Conservation (phyloP, 768 basidiomycete genomes). For the Termitomyces sp. region DNA sequence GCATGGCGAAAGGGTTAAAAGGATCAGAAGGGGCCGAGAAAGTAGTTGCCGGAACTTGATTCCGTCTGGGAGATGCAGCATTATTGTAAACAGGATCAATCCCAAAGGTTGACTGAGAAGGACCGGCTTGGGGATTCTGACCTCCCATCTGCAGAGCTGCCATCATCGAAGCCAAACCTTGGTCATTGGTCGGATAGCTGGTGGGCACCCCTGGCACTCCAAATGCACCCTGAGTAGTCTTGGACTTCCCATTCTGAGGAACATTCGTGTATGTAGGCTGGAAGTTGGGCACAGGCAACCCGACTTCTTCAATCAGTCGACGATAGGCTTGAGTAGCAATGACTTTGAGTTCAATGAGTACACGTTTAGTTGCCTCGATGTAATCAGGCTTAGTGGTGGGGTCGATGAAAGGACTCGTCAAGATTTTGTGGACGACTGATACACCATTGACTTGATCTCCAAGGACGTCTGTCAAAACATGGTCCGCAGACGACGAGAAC, state of each 20-base stretch:
- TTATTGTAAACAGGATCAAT: conserved; percentile 60
- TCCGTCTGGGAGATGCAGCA: conserved; percentile 32
- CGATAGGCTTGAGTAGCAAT: conserved; percentile 94
- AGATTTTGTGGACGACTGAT: conserved; percentile 87
- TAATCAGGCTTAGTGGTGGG: conserved; percentile 61
- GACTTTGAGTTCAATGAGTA: conserved; percentile 87
- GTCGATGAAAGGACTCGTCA: conserved; percentile 84
- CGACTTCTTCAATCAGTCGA: conserved; percentile 90
- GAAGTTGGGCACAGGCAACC: conserved; percentile 83
- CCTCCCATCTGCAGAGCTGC: conserved; percentile 88
- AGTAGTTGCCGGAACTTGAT: conserved; percentile 26
- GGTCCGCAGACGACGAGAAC: conserved; percentile 86
- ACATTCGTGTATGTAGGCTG: conserved; percentile 74
- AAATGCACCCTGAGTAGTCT: conserved; percentile 49
- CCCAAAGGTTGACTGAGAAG: conserved; percentile 53
- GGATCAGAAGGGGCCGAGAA: conserved; percentile 41
- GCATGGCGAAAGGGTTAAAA: conserved; percentile 48
- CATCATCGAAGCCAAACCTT: conserved; percentile 90
- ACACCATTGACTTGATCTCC: conserved; percentile 97
- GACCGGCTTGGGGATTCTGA: conserved; percentile 78
- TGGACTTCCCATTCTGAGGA: conserved; percentile 57
- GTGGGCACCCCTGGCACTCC: conserved; percentile 74
- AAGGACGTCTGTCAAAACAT: conserved; percentile 89
- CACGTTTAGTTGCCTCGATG: conserved; percentile 84
- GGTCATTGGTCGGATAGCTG: conserved; percentile 78